Base-by-base conservation (phyloP, 495 filamentous ascomycete genomes). In the Glutinoglossum americanum region DNA sequence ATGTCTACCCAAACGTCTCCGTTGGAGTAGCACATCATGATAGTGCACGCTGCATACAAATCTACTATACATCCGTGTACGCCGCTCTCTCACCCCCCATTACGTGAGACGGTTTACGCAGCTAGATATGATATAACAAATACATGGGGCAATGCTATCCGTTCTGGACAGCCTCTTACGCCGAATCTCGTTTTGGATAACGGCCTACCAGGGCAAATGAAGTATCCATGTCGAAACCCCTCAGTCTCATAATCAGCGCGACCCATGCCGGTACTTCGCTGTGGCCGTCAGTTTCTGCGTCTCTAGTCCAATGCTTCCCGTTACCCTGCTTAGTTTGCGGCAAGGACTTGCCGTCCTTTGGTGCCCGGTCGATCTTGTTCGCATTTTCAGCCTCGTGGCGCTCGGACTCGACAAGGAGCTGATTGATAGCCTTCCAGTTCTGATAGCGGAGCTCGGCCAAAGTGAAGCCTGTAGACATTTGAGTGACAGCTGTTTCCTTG, bases 401-500 rank as follows among this genome's bases (percentile, higher is more conserved):
- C 28, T 49, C 28, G 1, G 56, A 33, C 37, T 25, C 21, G 2
- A 32, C 10, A 11, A 58, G 56, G 1, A 58, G 44, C 19, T 51
- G 7, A 45, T 58, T 58, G 44, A 58, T 58, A 10, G 9, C 26
- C 13, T 26, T 33, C 56, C 56, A 58, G n/a, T 58, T 58, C 25
- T 47, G 37, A 32, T 47, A 58, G 3, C 56, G 39, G 1, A 58
- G 30, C 25, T 58, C 56, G 1, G 37, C 56, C 9, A 58, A 49
- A 25, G 56, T 26, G 27, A 41, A 55, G 11, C 44, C 44, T 26
- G 56, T 58, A 3, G 35, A 21, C 26, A 17, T 21, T 13, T 23
- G 37, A 32, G 32, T 3, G 51, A 0, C 15, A 30, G 23, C 21
- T n/a, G 21, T n/a, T n/a, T 39, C 54, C 17, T 27, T 19, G 30